Percentiles rank a stretch among this genome's conserved stretches.
Conservation (phyloP, 1,139 yeast genomes). For the Hansenula sp. region DNA sequence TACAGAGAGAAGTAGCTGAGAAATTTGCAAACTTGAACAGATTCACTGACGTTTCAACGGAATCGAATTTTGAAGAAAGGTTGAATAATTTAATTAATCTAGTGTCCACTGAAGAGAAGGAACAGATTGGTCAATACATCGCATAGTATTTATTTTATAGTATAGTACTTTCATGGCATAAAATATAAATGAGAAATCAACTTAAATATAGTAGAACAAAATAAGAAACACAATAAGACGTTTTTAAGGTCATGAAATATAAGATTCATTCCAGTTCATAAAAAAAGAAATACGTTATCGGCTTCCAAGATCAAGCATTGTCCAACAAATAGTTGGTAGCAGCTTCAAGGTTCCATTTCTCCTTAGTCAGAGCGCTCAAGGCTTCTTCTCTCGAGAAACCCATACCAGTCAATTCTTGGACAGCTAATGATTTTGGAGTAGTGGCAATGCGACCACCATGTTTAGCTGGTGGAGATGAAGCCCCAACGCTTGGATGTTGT, state of each 20-base stretch:
- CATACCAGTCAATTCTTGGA: conserved; percentile 84
- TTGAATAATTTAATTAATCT: conserved; percentile 15
- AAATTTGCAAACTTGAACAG: conserved; percentile 23
- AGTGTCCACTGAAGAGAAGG: conserved; percentile 7
- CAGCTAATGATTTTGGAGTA: conserved; percentile 42
- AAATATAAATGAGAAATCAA: not conserved
- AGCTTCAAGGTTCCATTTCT: conserved; percentile 73
- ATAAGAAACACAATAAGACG: not conserved
- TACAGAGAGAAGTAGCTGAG: conserved; percentile 20
- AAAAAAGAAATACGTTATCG: not conserved
- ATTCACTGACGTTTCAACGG: conserved; percentile 17
- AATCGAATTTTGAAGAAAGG: conserved; percentile 23
- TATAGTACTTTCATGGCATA: not conserved
- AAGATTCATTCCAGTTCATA: too few relatives aligned
- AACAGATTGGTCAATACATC: not conserved
- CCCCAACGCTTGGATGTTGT: conserved; percentile 3
- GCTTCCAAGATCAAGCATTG: conserved; percentile 33
- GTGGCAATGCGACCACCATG: conserved; percentile 33
- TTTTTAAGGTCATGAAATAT: too few relatives aligned
- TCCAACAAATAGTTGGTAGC: conserved; percentile 85
- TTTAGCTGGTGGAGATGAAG: conserved; percentile 10
- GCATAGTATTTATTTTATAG: not conserved
- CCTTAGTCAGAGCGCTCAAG: conserved; percentile 59
- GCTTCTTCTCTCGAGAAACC: conserved; percentile 75
- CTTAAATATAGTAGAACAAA: conserved; percentile 1